Evolutionary conservation across 805 yeast genomes (phyloP), one percentile per base, ranked within the genome.

Genomic region (Starmerella vitae): DNA sequence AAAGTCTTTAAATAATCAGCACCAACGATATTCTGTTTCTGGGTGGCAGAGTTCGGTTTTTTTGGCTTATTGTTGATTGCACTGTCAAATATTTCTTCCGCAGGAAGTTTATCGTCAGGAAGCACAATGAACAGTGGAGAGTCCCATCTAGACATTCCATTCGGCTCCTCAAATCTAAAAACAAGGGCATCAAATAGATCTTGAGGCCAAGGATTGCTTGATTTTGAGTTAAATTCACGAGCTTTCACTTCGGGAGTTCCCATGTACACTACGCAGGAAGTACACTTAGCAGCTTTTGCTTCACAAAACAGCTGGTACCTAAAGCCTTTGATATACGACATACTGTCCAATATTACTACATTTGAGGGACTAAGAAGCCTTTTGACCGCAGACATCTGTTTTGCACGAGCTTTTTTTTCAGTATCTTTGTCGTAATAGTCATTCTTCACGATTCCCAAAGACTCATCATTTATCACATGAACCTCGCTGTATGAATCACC

Each of bases 261-360:
- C 1, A 81, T 77, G 45, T 88, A 86, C 2, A 88, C 64, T 28
- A 86, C 80, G 53, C 93, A 79, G 46, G 82, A 78, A 2, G 91
- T 76, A 1, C 96, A 85, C 14, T 75, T 68, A 20, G 76, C 65
- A 1, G 84, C 78, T 56, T 86, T 88, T 28, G 94, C 86, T 58
- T 91, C 98, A 59, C 96, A 86, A 57, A 74, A 85, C 38, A 91
- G 65, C 59, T 91, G 98, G 60, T 91, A 91, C 44, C 98, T 66
- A 57, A 86, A 85, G 0, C 98, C 98, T 55, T 91, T 91, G 52
- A 91, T 91, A 56, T 91, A 91, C 30, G 82, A 76, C 51, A 85
- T 65, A 1, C 91, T 72, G 57, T 91, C 98, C 38, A 91, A 66
- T 14, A 91, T 74, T 1, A 91, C 96, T 21, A 91, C 67, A 17